Evolutionary conservation across 2,329 filamentous ascomycete species (phyloP), one percentile per base, ranked within the genome.

Genomic region (Tetracladium maxilliforme): DNA sequence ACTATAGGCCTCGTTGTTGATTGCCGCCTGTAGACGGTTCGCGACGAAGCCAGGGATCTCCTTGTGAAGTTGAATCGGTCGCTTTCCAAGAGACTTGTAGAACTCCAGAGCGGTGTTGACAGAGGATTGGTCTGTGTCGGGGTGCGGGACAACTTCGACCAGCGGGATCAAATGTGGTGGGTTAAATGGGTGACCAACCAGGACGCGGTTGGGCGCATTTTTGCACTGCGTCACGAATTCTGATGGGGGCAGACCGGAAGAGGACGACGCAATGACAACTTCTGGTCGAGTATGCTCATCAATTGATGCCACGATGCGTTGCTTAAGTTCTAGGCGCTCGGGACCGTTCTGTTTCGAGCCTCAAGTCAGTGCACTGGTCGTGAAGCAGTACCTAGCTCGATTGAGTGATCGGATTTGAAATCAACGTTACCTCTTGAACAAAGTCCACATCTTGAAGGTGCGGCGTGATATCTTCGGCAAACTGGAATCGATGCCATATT

Each of bases 121-220:
- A 6, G 38, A 33, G 1, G 26, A 27, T 2, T 29, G 10, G 5
- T 38, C 28, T 1, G 53, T 56, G 20, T 36, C 33, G 2, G 32
- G 23, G 3, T 50, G 46, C 7, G 48, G 49, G 3, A 58, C 55
- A 1, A 61, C 49, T 35, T 61, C 56, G 12, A 61, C 53, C 10
- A 61, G 42, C 2, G 55, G 56, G 12, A 61, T 54, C 11, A 61
- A 39, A 31, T 61, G 56, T 6, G 56, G 56, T 7, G 57, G 57
- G 32, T 61, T 60, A 42, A 59, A 60, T 0, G 57, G 56, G 33
- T 61, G 57, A 4, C 54, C 55, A 14, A 61, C 47, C 2, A 56
- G 34, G 17, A 53, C 42, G n/a, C 52, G 43, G 12, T 35, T 38
- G 1, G 51, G 46, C 16, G 41, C 33, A 11, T 27, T 22, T 20